Percentiles rank a stretch among this genome's conserved stretches.
phyloP scores from a whole-genome alignment of 768 basidiomycete species.

The Tulasnella sp. region DNA sequence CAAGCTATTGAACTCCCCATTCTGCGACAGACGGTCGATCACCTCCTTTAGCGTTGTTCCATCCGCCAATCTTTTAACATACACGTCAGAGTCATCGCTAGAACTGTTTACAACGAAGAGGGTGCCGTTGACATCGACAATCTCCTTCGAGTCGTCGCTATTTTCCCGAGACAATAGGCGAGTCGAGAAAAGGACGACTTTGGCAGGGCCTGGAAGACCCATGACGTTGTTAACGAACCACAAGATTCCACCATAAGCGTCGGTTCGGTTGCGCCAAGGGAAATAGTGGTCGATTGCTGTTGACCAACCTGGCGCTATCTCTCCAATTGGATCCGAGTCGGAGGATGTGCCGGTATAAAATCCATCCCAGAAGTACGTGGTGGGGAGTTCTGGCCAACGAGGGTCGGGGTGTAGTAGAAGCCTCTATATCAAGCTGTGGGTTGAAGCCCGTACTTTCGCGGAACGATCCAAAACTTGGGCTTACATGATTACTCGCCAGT shows the following conservation, averaged over 20 bases:
- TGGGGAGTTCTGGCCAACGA: background rate
- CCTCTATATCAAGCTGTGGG: background rate
- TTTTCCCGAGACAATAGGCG: background rate
- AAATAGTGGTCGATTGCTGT: background rate
- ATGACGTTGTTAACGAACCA: background rate
- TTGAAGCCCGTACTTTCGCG: background rate
- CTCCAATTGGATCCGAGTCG: background rate
- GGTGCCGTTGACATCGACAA: background rate
- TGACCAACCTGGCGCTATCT: background rate
- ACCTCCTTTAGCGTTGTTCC: background rate
- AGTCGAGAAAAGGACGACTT: background rate
- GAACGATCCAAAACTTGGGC: background rate
- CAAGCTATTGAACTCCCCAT: background rate
- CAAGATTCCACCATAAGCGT: background rate
- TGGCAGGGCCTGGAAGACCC: background rate
- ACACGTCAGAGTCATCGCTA: background rate
- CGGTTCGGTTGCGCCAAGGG: background rate
- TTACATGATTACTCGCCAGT: background rate
- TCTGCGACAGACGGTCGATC: background rate
- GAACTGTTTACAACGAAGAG: background rate
- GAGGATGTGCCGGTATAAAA: background rate
- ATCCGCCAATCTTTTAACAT: background rate
- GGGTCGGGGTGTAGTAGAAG: background rate
- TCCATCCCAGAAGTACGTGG: background rate
- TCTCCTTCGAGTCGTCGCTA: background rate